phyloP scores from a whole-genome alignment of 164 flowering plant genomes.

The Nymphaea colorata region DNA sequence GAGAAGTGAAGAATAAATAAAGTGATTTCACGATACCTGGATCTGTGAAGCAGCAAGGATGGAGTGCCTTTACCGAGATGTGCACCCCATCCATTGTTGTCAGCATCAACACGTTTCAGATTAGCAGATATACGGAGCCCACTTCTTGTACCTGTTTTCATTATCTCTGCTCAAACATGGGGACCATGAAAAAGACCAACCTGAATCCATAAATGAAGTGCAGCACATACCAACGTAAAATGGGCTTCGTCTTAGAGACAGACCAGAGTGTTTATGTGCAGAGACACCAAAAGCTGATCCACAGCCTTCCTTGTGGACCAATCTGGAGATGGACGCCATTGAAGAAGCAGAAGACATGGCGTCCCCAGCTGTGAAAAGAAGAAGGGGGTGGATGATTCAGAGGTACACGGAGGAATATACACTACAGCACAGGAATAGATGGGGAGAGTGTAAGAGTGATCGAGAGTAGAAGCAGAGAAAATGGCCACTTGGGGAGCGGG shows the following conservation, averaged over 20 bases:
- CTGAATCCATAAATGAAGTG: background rate
- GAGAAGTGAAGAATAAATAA: too few relatives aligned
- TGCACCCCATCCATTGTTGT: slow-evolving; percentile 14
- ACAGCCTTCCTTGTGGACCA: slow-evolving; percentile 19
- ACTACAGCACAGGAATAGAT: background rate
- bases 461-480: background rate
- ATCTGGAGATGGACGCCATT: slow-evolving; percentile 43
- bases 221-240: slow-evolving; percentile 1
- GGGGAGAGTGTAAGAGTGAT: background rate
- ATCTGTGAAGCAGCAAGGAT: slow-evolving; percentile 4
- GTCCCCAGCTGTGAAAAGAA: background rate
- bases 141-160: slow-evolving; percentile 11
- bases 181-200: background rate
- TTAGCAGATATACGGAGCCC: slow-evolving; percentile 13
- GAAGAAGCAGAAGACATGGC: slow-evolving; percentile 8
- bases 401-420: too few relatives aligned
- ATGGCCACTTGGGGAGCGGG: background rate
- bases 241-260: slow-evolving; percentile 11
- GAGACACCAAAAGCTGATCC: slow-evolving; percentile 10
- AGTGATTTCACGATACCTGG: slow-evolving; percentile 12
- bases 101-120: slow-evolving; percentile 15
- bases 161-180: background rate
- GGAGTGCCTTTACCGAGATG: background rate
- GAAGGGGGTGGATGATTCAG: background rate
- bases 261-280: slow-evolving; percentile 12